Base-by-base conservation (phyloP, 441 rosid genomes). In the Gossypium aridum region DNA sequence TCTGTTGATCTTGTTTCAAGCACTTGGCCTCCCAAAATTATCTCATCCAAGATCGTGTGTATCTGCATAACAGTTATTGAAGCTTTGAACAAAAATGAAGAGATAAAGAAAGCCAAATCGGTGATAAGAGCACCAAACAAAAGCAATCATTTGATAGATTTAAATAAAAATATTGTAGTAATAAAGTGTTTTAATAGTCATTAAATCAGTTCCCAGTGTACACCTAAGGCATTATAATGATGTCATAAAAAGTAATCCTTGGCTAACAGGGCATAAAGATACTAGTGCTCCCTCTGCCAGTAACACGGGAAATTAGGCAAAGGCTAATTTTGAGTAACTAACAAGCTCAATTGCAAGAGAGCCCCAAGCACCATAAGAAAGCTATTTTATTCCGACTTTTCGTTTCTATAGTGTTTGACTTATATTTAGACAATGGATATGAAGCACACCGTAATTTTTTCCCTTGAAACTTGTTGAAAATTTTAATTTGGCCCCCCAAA, bases 21-120 rank as follows among this genome's bases (percentile, higher is more conserved):
- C 75, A 93, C 98, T 73, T 93, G 98, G 43, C 99, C 99, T 78
- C 97, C 98, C 78, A 90, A 90, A 71, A 96, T 79, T 28, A 93
- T 96, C 87, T 90, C 97, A 80, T 92, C 97, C 70, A 96, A 73
- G 43, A 96, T 86, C 16, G 91, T 78, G 71, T 96, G 99, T 82
- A 96, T 81, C 99, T 93, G 90, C 75, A 77, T 54, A 81, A 54
- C 60, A 76, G 17, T 75, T 10, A 62, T 16, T 26, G 7, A 16
- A 45, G 8, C 26, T 47, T 51, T 25, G 2, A 69, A 51, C 28
- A 31, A 70, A 70, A 19, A 59, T 22, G 8, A 19, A 34, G 20
- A 28, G 5, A 12, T 61, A 4, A 22, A 9, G 25, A 26, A 23
- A n/a, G 22, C 22, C 55, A 20, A 43, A 19, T 13, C 14, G 6